Conservation (phyloP, 768 basidiomycete species). For the Podaxis sp. region DNA sequence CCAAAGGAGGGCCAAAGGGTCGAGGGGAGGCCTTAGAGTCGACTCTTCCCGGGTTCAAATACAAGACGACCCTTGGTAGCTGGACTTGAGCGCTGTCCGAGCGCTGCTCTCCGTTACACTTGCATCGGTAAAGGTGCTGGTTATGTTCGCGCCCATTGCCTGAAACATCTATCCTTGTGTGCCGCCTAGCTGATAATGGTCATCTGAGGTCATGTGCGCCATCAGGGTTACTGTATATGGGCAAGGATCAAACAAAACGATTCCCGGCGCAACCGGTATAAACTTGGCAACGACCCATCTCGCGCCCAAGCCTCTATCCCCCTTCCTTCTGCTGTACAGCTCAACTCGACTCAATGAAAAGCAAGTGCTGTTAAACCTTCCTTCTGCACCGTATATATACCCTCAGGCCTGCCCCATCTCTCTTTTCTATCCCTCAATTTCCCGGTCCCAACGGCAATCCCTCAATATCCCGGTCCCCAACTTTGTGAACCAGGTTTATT, state of each 20-base stretch:
- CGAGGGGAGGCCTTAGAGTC: background rate
- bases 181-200: conserved; percentile 11
- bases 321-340: conserved; percentile 20
- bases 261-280: conserved; percentile 38
- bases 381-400: conserved; percentile 10
- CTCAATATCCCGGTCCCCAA: conserved; percentile 3
- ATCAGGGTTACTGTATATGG: conserved; percentile 13
- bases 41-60: background rate
- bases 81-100: background rate
- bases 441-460: conserved; percentile 7
- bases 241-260: conserved; percentile 20
- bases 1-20: background rate
- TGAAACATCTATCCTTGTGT: background rate
- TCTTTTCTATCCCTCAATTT: background rate
- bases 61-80: background rate
- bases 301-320: conserved; percentile 27
- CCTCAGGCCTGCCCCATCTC: background rate
- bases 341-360: background rate
- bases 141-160: conserved; percentile 12
- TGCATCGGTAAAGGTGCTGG: background rate
- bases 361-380: conserved; percentile 2
- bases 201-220: conserved; percentile 16
- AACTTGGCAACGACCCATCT: conserved; percentile 31
- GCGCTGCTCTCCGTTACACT: background rate
- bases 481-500: conserved; percentile 5